A percentile compares a stretch with the other conserved stretches of the same genome.
Evolutionary conservation across 306 rosid species (phyloP).

Genomic region (Cercis canadensis): DNA sequence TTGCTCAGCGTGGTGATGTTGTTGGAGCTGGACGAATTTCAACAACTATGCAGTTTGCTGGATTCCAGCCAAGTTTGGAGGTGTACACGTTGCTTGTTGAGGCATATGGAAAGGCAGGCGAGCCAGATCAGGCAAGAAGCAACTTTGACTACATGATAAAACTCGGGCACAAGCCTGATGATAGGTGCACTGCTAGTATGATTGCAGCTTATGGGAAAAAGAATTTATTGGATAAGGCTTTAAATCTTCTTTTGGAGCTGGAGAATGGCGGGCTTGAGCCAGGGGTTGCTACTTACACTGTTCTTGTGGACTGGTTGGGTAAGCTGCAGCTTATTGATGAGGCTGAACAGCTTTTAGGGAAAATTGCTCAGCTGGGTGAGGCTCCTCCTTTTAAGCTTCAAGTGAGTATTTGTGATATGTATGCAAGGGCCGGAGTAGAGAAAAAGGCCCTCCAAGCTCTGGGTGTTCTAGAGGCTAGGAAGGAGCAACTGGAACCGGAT

Average conservation of each 20-base stretch:
- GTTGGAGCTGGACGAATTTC: constrained; percentile 47
- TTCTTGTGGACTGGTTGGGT: too few relatives aligned
- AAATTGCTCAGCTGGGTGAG: constrained; percentile 50
- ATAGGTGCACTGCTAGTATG: constrained; percentile 61
- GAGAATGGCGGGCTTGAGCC: too few relatives aligned
- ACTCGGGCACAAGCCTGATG: constrained; percentile 55
- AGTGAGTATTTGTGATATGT: constrained; percentile 57
- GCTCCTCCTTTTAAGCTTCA: constrained; percentile 50
- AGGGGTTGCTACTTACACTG: too few relatives aligned
- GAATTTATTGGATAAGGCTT: too few relatives aligned
- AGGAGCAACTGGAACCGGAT: constrained; percentile 46
- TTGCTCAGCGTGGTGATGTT: constrained; percentile 40
- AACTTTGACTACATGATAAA: constrained; percentile 51
- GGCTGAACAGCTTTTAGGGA: constrained; percentile 57
- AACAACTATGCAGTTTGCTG: constrained; percentile 50
- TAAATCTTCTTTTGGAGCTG: too few relatives aligned
- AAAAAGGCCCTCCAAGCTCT: constrained; percentile 59
- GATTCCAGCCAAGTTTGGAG: constrained; percentile 44
- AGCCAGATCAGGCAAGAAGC: constrained; percentile 52
- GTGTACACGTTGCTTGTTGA: constrained; percentile 52
- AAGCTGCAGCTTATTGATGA: constrained; percentile 62
- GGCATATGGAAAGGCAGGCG: constrained; percentile 41
- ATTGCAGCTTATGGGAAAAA: constrained; percentile 63
- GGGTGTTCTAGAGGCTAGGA: constrained; percentile 55
- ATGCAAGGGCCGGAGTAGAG: constrained; percentile 54